phyloP scores from a whole-genome alignment of 306 rosid species.

The Citrullus mucosospermus region DNA sequence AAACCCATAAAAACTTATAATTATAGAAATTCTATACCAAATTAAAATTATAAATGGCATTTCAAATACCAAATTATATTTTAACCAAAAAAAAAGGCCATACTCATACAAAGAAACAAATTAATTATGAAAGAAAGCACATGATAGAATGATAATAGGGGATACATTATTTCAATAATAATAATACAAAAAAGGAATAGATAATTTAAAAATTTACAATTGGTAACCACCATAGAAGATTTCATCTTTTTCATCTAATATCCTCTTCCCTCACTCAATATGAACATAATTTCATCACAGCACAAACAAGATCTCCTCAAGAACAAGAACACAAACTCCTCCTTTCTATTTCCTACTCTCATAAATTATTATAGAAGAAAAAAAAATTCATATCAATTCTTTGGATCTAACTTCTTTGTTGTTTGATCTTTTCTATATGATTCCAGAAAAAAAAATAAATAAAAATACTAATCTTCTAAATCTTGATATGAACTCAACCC shows the following conservation, averaged over 20 bases:
- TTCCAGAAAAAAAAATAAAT: slow-evolving; percentile 9
- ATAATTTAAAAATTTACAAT: not conserved
- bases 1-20: no score
- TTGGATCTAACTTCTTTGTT: not conserved
- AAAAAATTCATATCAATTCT: slow-evolving; percentile 4
- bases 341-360: not conserved
- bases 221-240: not conserved
- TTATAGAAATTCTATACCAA: no score
- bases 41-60: no score
- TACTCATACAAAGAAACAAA: not conserved
- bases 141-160: no score
- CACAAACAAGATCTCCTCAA: not conserved
- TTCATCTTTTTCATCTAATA: not conserved
- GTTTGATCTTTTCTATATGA: slow-evolving; percentile 10
- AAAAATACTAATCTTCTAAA: slow-evolving; percentile 7
- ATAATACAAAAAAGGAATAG: not conserved
- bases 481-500: not conserved
- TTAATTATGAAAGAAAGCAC: not conserved
- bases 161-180: no score
- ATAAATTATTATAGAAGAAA: slow-evolving; percentile 2
- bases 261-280: not conserved
- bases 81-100: no score
- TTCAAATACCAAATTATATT: not conserved
- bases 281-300: slow-evolving; percentile 3
- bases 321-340: not conserved